These are phyloP conservation scores for Pinus tabuliformis DNA, from an alignment of 75 land plant genomes.

Conservation along the genomic window DNA sequence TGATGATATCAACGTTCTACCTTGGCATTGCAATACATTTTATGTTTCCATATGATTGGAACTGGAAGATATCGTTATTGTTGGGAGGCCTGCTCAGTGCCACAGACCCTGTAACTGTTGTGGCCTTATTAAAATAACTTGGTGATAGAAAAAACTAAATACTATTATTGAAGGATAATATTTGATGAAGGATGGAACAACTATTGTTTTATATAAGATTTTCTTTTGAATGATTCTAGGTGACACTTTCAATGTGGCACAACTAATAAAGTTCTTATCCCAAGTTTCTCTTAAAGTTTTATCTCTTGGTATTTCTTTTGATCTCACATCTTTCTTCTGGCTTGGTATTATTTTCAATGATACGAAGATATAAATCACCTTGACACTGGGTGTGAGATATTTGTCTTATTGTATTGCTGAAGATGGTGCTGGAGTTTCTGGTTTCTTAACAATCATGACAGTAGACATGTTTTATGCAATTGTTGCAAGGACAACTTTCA, in stretches of 20 bases:
- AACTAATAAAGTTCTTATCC: slow-evolving; percentile 57
- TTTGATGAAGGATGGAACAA: slow-evolving; percentile 99
- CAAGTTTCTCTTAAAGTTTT: slow-evolving; percentile 84
- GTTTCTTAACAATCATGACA: no score
- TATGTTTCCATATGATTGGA: slow-evolving; percentile 83
- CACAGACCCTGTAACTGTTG: slow-evolving; percentile 96
- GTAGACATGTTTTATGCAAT: no score
- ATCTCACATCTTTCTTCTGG: slow-evolving; percentile 78
- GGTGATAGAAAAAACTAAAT: slow-evolving; percentile 95
- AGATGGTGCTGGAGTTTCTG: no score
- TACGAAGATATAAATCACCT: slow-evolving; percentile 84
- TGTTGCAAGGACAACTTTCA: no score
- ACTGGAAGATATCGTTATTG: slow-evolving; percentile 84
- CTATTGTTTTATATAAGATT: slow-evolving; percentile 87
- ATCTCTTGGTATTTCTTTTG: slow-evolving; percentile 85
- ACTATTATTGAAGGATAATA: slow-evolving; percentile 98
- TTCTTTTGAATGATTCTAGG: slow-evolving; percentile 85
- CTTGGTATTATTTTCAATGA: slow-evolving; percentile 87
- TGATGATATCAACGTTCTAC: slow-evolving; percentile 81
- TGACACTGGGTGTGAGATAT: slow-evolving; percentile 95
- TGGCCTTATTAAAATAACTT: slow-evolving; percentile 88
- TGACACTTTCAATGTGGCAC: slow-evolving; percentile 45
- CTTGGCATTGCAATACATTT: slow-evolving; percentile 63
- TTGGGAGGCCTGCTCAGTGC: slow-evolving; percentile 98
- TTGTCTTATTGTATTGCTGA: slow-evolving; percentile 7